Base-by-base conservation (phyloP, 495 filamentous ascomycete species). In the Xylaria curta region DNA sequence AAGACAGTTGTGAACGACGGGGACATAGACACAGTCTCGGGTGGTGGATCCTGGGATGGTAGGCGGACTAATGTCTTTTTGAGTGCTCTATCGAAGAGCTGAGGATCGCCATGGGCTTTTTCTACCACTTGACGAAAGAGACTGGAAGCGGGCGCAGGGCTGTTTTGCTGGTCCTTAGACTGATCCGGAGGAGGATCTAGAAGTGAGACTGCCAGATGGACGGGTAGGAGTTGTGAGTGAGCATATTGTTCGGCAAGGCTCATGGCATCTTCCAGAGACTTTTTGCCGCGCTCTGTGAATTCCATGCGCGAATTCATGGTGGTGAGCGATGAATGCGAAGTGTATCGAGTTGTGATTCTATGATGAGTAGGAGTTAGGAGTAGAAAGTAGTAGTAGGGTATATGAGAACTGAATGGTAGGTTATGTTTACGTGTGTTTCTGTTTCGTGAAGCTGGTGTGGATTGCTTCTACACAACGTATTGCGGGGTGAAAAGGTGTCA, bases 91-190 rank as follows among this genome's bases (percentile, higher is more conserved):
- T 97, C 93, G 69, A 99, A 89, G 6, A 90, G 85, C 78, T 97
- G 96, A 40, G 93, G 87, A 78, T 99, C 96, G 76, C 96, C 96
- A 79, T 97, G 91, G 58, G 96, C 96, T 60, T 93, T 91, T 76
- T 99, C 95, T 60, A 99, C 86, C 72, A 98, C 95, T 82, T 98
- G 96, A 68, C 91, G 90, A 86, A 98, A 95, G 51, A 98, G 89
- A 3, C 95, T 91, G 4, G 90, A 85, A 59, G 91, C 88, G 19
- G 89, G 86, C 59, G 91, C 87, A 62, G 83, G 80, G 40, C 82
- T 80, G 68, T 89, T 89, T 76, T 91, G 91, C 77, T 90, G 92
- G 75, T 93, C 93, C 80, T 93, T 90, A 40, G 89, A 91, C 66
- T 88, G 90, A 76, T 97, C 94, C 49, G 89, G 84, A 67, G 87